Base-by-base conservation (phyloP, 805 yeast genomes). In the Wickerhamomyces kurtzmanii region DNA sequence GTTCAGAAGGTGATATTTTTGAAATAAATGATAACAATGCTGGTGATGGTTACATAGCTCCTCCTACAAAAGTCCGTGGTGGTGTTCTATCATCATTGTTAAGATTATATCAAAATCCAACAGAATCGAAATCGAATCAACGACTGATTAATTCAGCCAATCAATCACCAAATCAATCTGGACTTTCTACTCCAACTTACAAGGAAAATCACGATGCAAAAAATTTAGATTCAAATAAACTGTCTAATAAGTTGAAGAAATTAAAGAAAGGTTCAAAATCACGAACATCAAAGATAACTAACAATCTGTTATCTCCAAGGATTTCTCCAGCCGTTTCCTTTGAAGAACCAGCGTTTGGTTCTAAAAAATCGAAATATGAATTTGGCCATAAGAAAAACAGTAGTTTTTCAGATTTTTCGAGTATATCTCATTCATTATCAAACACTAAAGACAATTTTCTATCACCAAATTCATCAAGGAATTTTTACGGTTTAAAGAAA, bases 41-140 rank as follows among this genome's bases (percentile, higher is more conserved):
- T 20, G 53, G 43, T 14, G 67, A 54, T 12, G 48, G 44, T 17
- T 72, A 68, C 30, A 66, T 74, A 2, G 68, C 77, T 0, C 72
- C 79, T 6, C 81, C 80, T 0, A 59, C 65, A 23, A 68, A 68
- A 29, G 87, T 84, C 9, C 79, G 79, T 40, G 86, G 86, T 15
- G 96, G 96, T 51, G 89, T 86, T 12, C 62, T 86, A 17, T 82
- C 94, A 0, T 73, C 89, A 2, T 62, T 86, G 36, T 60, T 86
- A 37, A 68, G 75, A 34, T 59, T 86, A 26, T 85, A 86, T 45
- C 78, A 74, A 36, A 59, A 64, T 42, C 65, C 47, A 22, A 24
- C 20, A 4, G 48, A 41, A 15, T 36, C 48, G 5, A 41, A 43
- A 19, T 46, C 52, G 6, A 37, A 37, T 23, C 19, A 37, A 22